phyloP scores from a whole-genome alignment of 1,284 basidiomycete genomes.

The Irpex rosettiformis region DNA sequence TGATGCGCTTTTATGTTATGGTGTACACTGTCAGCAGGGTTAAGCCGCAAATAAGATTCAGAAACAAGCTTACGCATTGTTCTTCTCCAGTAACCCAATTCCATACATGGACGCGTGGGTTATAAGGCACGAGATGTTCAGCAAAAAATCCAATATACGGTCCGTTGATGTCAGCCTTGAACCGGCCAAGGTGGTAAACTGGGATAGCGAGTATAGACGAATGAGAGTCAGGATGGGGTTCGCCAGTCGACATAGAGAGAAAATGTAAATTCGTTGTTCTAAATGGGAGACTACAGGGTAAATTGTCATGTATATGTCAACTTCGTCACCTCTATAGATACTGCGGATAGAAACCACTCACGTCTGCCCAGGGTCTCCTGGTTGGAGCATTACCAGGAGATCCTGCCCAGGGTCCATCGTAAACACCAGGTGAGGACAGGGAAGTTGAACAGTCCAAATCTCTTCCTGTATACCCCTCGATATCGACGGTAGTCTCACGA shows the following conservation, averaged over 20 bases:
- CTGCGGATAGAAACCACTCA: constrained; percentile 1
- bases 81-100: constrained; percentile 12
- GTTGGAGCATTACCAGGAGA: constrained; percentile 12
- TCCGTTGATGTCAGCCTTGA: constrained; percentile 11
- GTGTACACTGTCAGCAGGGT: background rate
- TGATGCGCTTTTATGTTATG: background rate
- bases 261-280: constrained; percentile 1
- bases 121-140: too few species aligned
- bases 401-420: constrained; percentile 15
- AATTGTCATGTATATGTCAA: too few species aligned
- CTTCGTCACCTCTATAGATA: too few species aligned
- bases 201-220: background rate
- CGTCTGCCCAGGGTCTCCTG: background rate
- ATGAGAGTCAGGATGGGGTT: constrained; percentile 4
- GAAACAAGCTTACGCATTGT: constrained; percentile 10
- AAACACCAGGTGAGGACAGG: constrained; percentile 12
- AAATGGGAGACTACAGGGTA: too few species aligned
- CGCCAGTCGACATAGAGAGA: constrained; percentile 5
- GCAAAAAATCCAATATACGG: constrained; percentile 7
- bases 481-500: constrained; percentile 9
- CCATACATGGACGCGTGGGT: constrained; percentile 6
- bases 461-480: constrained; percentile 8
- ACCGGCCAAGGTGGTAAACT: background rate
- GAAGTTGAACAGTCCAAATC: constrained; percentile 9
- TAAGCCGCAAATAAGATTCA: background rate